Evolutionary conservation across 2,329 filamentous ascomycete species (phyloP), one percentile per base, ranked within the genome.

Genomic region (Talaromyces sp.): DNA sequence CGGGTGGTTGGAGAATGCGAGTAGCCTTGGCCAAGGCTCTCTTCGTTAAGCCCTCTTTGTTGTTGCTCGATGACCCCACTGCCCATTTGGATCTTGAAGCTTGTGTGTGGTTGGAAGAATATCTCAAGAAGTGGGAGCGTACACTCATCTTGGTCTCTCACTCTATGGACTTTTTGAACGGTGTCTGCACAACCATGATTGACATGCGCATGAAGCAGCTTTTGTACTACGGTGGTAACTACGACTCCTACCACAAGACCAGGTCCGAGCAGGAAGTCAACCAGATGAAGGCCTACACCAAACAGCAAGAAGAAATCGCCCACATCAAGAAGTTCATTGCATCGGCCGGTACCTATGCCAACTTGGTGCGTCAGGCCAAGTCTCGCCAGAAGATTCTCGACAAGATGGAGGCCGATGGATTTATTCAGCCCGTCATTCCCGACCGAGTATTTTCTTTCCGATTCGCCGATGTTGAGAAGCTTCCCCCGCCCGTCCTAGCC

Each of bases 301-400:
- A 99, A 85, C 95, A 99, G 79, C 95, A 99, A 77, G 95, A 99
- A 66, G 95, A 99, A 83, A 99, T 99, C 78, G 86, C 88, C 70
- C 96, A 99, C 84, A 99, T 99, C 85, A 98, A 99, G 85, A 97
- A 98, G 82, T 99, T 99, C 85, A 99, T 99, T 77, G 95, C 96
- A 74, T 97, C 93, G 66, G 95, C 95, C 63, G 95, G 96, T 93
- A 99, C 95, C 65, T 99, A 99, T 75, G 95, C 96, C 86, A 99
- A 99, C 84, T 85, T 99, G 83, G 95, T 99, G 76, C 87, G 91
- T 78, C 95, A 99, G 82, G 96, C 96, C 80, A 99, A 99, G 85
- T 98, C 95, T 48, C 88, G 95, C 68, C 95, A 99, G 81, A 99
- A 99, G 91, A 98, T 98, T 79, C 85, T 98, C 69, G 95, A 99